Percentiles rank a stretch among this genome's conserved stretches.
These are phyloP conservation scores for Lathyrus tuberosus DNA, from an alignment of 306 rosid species.

Conservation along the genomic window DNA sequence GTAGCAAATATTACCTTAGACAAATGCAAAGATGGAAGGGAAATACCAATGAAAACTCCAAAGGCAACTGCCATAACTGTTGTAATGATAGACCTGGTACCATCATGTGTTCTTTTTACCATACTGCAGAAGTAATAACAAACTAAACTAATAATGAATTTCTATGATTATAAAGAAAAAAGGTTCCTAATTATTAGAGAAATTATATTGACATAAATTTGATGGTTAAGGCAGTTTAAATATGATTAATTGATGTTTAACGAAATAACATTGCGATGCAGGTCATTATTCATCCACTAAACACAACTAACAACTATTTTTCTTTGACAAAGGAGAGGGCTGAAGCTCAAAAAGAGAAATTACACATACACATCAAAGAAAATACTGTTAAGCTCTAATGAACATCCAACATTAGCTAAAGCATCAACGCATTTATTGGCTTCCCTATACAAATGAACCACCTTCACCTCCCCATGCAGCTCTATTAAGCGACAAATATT, in stretches of 20 bases:
- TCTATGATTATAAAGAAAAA: background rate
- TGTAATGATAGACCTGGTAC: constrained; percentile 56
- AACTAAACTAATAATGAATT: constrained; percentile 23
- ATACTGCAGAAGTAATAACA: constrained; percentile 48
- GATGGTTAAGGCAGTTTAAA: background rate
- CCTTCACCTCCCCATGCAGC: too few species aligned
- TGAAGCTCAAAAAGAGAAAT: too few species aligned
- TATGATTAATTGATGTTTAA: background rate
- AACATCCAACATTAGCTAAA: too few species aligned
- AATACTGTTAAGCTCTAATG: too few species aligned
- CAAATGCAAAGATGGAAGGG: constrained; percentile 63
- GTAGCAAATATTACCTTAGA: constrained; percentile 59
- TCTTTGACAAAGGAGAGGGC: too few species aligned
- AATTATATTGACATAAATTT: background rate
- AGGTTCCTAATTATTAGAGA: background rate
- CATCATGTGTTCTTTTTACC: constrained; percentile 60
- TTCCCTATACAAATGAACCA: too few species aligned
- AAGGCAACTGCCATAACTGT: constrained; percentile 65
- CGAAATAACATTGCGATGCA: background rate
- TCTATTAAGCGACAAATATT: too few species aligned
- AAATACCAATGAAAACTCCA: constrained; percentile 78
- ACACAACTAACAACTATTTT: background rate
- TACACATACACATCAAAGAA: too few species aligned
- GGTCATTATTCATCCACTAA: background rate
- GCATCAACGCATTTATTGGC: too few species aligned